These are phyloP conservation scores for Plasmodium yoelii DNA, from an alignment of 169 alveolate genomes.

Conservation along the genomic window DNA sequence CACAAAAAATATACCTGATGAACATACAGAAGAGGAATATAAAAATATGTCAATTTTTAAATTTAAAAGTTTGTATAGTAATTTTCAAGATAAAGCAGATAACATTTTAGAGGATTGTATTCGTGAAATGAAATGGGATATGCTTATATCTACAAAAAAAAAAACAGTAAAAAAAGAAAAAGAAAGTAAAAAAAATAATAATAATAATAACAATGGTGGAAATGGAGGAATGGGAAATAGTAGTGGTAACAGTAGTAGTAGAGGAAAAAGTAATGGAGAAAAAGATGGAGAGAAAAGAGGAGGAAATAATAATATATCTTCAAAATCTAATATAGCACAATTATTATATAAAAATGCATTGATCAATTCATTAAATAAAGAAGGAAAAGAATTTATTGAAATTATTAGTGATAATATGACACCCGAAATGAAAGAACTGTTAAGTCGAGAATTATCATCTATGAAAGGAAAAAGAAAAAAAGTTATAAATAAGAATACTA, in stretches of 20 bases:
- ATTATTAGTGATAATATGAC: conserved; percentile 56
- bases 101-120: conserved; percentile 78
- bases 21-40: conserved; percentile 66
- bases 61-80: conserved; percentile 79
- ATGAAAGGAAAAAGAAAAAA: conserved; percentile 44
- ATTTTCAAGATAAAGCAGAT: conserved; percentile 80
- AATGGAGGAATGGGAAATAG: neutral
- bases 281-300: neutral
- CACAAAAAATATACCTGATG: conserved; percentile 30
- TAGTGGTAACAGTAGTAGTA: neutral
- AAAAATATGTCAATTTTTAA: conserved; percentile 74
- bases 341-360: conserved; percentile 35
- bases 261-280: neutral
- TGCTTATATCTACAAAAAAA: conserved; percentile 60
- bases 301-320: neutral
- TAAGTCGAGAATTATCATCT: conserved; percentile 38
- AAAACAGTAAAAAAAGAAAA: conserved; percentile 46
- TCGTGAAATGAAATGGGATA: conserved; percentile 73
- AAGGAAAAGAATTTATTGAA: conserved; percentile 56
- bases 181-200: conserved; percentile 19
- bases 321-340: conserved; percentile 26
- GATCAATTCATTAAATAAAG: conserved; percentile 23
- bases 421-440: conserved; percentile 49
- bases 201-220: neutral
- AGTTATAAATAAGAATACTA: conserved; percentile 1